Conservation (phyloP, 2,329 filamentous ascomycete genomes). For the Arthrobotrys sinensis region DNA sequence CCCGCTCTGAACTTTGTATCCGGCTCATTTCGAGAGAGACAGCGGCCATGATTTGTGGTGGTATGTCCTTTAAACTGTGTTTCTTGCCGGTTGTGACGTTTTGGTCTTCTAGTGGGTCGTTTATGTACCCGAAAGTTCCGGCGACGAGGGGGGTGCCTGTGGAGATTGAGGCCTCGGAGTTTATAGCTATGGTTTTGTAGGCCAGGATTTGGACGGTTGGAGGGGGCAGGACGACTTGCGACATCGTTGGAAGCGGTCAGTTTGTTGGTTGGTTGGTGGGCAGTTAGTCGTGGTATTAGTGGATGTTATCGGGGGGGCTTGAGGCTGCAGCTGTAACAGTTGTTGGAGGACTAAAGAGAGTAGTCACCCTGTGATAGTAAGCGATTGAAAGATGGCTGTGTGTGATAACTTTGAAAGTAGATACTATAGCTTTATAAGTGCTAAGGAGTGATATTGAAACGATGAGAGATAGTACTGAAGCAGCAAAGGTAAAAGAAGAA, state of each 20-base stretch:
- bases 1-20: neutral
- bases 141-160: neutral
- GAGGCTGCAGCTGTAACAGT: no score
- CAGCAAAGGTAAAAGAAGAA: no score
- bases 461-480: no score
- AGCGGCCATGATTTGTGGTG: neutral
- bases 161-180: neutral
- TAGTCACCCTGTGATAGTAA: no score
- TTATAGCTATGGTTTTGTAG: neutral
- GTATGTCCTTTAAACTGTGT: neutral
- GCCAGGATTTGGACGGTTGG: slow-evolving; percentile 11
- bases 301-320: neutral
- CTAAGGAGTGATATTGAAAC: no score
- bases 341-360: no score
- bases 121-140: neutral
- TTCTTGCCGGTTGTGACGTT: neutral
- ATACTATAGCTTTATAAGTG: no score
- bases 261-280: no score
- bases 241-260: neutral
- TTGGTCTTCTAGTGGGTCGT: neutral
- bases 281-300: no score
- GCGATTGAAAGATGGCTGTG: no score
- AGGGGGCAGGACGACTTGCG: slow-evolving; percentile 1
- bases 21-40: neutral
- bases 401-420: no score